These are phyloP conservation scores for Chalciporus sp. DNA, from an alignment of 1,284 basidiomycete genomes.

Conservation along the genomic window DNA sequence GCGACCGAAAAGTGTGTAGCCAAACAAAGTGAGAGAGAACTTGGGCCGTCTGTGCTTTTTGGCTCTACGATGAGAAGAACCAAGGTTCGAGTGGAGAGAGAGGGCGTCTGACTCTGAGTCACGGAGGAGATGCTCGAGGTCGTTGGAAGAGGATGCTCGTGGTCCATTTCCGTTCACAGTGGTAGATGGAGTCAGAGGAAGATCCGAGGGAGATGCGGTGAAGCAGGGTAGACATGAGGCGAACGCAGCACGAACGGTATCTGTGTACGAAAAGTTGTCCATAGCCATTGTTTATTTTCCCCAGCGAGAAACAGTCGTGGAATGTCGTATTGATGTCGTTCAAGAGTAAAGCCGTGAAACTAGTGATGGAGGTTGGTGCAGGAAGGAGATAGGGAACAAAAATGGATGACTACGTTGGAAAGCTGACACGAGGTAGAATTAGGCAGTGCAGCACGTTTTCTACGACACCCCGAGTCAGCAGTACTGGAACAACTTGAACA, in stretches of 20 bases:
- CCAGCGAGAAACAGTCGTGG: neutral
- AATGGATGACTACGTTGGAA: neutral
- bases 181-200: slow-evolving; percentile 26
- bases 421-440: neutral
- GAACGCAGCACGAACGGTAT: slow-evolving; percentile 56
- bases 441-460: neutral
- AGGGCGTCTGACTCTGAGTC: slow-evolving; percentile 56
- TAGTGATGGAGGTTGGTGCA: neutral
- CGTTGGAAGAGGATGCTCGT: slow-evolving; percentile 49
- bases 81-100: slow-evolving; percentile 67
- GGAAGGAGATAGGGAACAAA: neutral
- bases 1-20: slow-evolving; percentile 63
- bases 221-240: slow-evolving; percentile 64
- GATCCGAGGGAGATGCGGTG: slow-evolving; percentile 23
- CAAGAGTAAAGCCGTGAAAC: neutral
- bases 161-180: neutral
- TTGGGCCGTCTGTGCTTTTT: slow-evolving; percentile 39
- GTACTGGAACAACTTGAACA: too few species aligned
- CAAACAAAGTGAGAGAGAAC: slow-evolving; percentile 61
- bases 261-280: slow-evolving; percentile 63
- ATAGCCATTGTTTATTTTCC: slow-evolving; percentile 33
- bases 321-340: neutral
- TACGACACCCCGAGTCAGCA: neutral
- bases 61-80: slow-evolving; percentile 37
- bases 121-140: slow-evolving; percentile 60